A percentile compares a stretch with the other conserved stretches of the same genome.
Evolutionary conservation across 768 basidiomycete genomes (phyloP).

Genomic region (Artomyces pyxidatus): DNA sequence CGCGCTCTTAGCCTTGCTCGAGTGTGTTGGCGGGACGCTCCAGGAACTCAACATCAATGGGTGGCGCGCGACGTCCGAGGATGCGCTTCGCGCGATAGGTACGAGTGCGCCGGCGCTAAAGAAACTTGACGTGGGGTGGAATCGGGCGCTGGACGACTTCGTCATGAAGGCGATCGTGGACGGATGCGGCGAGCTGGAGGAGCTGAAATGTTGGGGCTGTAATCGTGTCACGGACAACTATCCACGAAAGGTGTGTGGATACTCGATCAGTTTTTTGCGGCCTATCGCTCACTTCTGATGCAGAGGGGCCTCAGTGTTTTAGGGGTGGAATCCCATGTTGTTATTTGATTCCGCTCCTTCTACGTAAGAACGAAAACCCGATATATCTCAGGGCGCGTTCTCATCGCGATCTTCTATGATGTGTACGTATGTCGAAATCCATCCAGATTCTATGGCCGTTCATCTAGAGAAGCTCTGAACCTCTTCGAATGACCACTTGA

Average conservation of each 20-base stretch:
- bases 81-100: conserved; percentile 32
- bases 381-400: no score
- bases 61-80: conserved; percentile 54
- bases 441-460: no score
- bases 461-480: no score
- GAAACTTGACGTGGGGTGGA: conserved; percentile 78
- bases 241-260: conserved; percentile 38
- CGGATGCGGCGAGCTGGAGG: conserved; percentile 30
- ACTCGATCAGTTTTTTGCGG: no score
- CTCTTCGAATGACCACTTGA: no score
- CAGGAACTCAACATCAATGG: conserved; percentile 66
- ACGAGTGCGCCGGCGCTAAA: conserved; percentile 33
- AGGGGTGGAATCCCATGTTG: conserved; percentile 14
- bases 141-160: conserved; percentile 76
- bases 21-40: conserved; percentile 56
- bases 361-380: no score
- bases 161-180: conserved; percentile 62
- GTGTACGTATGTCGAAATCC: no score
- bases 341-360: no score
- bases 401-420: no score
- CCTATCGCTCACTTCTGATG: neutral
- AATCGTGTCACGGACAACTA: conserved; percentile 39
- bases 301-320: conserved; percentile 21
- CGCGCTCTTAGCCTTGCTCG: conserved; percentile 42
- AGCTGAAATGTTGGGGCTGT: conserved; percentile 50